Percentiles rank a stretch among this genome's conserved stretches.
Evolutionary conservation across 2,329 filamentous ascomycete genomes (phyloP).

Genomic region (Tothia fuscella): DNA sequence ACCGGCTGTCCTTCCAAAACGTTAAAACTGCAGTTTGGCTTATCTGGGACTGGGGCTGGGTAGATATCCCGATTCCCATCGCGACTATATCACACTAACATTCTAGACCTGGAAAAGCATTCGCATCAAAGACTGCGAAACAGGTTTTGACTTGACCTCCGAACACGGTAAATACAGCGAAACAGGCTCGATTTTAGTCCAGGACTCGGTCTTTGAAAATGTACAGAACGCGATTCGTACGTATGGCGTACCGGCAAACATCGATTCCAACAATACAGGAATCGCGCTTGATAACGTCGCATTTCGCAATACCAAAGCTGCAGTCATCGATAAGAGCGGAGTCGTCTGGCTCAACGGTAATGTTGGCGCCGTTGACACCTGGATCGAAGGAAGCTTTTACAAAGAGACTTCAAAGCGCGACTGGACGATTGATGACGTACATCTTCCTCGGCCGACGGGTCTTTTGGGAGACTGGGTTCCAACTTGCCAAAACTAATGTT

Average conservation of each 20-base stretch:
- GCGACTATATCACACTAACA: too few species aligned
- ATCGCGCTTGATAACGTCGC: neutral
- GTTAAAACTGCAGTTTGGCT: conserved; percentile 23
- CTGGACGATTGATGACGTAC: too few species aligned
- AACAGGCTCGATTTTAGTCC: conserved; percentile 53
- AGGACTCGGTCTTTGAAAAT: conserved; percentile 30
- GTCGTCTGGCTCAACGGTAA: too few species aligned
- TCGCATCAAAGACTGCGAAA: conserved; percentile 51
- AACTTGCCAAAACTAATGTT: too few species aligned
- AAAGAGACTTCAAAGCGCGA: too few species aligned
- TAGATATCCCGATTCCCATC: neutral
- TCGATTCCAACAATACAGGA: neutral
- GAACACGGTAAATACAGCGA: conserved; percentile 32
- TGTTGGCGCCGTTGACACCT: too few species aligned
- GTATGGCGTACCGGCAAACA: conserved; percentile 61
- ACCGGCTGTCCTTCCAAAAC: conserved; percentile 44
- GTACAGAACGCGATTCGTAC: conserved; percentile 13
- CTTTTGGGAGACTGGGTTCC: too few species aligned
- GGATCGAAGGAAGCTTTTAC: too few species aligned
- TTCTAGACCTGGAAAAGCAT: conserved; percentile 39
- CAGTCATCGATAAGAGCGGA: neutral
- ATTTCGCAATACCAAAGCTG: neutral
- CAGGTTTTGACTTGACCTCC: conserved; percentile 24
- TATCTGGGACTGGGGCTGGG: conserved; percentile 4
- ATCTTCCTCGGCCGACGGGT: too few species aligned